Evolutionary conservation across 2,329 filamentous ascomycete genomes (phyloP).

Genomic region (Verticillium nonalfalfae): DNA sequence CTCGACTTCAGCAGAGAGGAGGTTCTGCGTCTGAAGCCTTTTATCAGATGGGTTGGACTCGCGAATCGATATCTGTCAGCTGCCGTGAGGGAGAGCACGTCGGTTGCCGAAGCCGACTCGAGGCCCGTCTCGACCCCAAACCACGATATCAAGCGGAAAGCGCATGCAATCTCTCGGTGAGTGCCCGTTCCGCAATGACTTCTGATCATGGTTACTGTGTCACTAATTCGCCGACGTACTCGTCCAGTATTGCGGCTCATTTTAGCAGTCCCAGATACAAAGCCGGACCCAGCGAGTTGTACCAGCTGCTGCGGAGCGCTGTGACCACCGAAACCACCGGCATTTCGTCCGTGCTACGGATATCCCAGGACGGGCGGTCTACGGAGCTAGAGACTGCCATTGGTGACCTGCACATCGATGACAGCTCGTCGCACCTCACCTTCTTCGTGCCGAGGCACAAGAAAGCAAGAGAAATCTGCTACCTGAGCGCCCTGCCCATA

Average conservation of each 20-base stretch:
- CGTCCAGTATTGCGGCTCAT: not conserved
- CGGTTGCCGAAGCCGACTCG: constrained; percentile 11
- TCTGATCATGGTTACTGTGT: not conserved
- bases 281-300: not conserved
- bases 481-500: constrained; percentile 17
- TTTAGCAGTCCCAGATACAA: not conserved
- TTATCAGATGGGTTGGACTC: constrained; percentile 26
- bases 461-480: constrained; percentile 19
- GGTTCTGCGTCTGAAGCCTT: constrained; percentile 17
- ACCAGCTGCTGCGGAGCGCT: constrained; percentile 5
- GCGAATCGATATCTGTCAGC: constrained; percentile 23
- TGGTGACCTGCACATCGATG: constrained; percentile 21
- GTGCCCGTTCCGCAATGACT: not conserved
- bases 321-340: constrained; percentile 20
- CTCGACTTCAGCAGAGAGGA: constrained; percentile 29
- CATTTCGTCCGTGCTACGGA: constrained; percentile 18
- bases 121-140: constrained; percentile 13
- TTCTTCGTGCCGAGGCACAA: constrained; percentile 24
- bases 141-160: constrained; percentile 20
- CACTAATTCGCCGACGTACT: not conserved
- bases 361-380: constrained; percentile 18
- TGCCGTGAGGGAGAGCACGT: constrained; percentile 24
- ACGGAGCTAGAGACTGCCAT: constrained; percentile 11
- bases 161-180: constrained; percentile 25
- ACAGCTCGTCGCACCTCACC: constrained; percentile 12